Percentiles rank a stretch among this genome's conserved stretches.
Conservation (phyloP, 495 filamentous ascomycete genomes). For the Echria macrotheca region DNA sequence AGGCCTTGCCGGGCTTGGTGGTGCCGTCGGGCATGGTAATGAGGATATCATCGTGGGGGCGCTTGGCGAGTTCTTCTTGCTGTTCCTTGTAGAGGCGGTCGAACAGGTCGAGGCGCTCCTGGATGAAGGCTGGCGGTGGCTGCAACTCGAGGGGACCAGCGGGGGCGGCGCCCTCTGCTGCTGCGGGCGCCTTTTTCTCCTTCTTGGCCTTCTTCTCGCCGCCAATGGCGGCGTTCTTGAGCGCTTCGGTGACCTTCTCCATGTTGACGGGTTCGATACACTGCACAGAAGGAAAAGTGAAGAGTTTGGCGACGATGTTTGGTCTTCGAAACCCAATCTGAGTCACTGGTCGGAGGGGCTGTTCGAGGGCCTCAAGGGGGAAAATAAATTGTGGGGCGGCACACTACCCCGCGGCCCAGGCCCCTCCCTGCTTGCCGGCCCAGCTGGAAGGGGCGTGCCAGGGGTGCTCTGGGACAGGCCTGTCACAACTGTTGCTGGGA, state of each 20-base stretch:
- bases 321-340: constrained; percentile 22
- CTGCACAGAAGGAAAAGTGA: neutral
- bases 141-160: constrained; percentile 50
- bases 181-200: constrained; percentile 40
- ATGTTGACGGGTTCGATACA: constrained; percentile 10
- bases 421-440: constrained; percentile 1
- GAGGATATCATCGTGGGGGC: constrained; percentile 60
- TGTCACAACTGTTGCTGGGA: too few relatives aligned
- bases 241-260: constrained; percentile 30
- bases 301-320: constrained; percentile 3
- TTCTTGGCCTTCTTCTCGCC: constrained; percentile 32
- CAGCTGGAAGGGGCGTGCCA: neutral
- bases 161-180: constrained; percentile 32
- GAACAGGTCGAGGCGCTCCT: constrained; percentile 80
- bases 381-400: constrained; percentile 18
- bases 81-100: constrained; percentile 78
- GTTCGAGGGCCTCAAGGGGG: constrained; percentile 13
- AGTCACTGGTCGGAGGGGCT: constrained; percentile 19
- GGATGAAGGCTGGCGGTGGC: constrained; percentile 71
- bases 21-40: constrained; percentile 62
- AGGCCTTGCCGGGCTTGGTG: constrained; percentile 56
- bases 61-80: constrained; percentile 63
- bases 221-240: constrained; percentile 30
- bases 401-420: constrained; percentile 10
- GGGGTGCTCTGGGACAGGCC: too few relatives aligned